Conservation (phyloP, 2,329 filamentous ascomycete genomes). For the Apiospora arundinis region DNA sequence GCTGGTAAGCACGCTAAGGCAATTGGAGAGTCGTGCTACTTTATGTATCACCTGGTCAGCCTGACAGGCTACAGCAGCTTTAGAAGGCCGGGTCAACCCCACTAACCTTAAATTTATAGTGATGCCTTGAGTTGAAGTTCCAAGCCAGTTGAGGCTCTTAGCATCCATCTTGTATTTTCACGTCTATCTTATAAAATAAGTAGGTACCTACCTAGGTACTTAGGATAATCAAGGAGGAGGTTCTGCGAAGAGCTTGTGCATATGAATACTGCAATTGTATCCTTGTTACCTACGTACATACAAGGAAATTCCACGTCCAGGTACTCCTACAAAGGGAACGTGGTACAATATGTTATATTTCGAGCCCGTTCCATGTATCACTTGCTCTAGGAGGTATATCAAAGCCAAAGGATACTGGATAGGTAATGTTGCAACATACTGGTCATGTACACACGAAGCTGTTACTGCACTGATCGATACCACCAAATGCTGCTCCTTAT, state of each 20-base stretch:
- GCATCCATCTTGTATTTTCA: too few species aligned
- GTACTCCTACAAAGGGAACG: background rate
- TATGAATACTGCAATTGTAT: too few species aligned
- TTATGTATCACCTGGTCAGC: background rate
- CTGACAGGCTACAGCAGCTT: background rate
- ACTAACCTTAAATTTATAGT: constrained; percentile 4
- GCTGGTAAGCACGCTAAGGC: background rate
- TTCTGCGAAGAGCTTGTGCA: background rate
- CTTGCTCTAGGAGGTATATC: background rate
- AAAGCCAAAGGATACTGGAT: too few species aligned
- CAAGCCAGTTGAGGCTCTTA: background rate
- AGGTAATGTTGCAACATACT: background rate
- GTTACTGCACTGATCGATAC: background rate
- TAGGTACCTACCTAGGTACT: background rate
- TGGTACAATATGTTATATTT: background rate
- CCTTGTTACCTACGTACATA: background rate
- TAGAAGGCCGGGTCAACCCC: background rate
- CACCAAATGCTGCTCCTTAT: constrained; percentile 6
- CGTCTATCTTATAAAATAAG: background rate
- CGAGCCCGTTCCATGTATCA: background rate
- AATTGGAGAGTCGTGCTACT: background rate
- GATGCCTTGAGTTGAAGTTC: background rate
- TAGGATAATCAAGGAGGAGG: background rate
- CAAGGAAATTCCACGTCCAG: background rate
- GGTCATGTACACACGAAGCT: background rate